These are phyloP conservation scores for Rhododendron molle DNA, from an alignment of 148 eudicot species.

Conservation along the genomic window DNA sequence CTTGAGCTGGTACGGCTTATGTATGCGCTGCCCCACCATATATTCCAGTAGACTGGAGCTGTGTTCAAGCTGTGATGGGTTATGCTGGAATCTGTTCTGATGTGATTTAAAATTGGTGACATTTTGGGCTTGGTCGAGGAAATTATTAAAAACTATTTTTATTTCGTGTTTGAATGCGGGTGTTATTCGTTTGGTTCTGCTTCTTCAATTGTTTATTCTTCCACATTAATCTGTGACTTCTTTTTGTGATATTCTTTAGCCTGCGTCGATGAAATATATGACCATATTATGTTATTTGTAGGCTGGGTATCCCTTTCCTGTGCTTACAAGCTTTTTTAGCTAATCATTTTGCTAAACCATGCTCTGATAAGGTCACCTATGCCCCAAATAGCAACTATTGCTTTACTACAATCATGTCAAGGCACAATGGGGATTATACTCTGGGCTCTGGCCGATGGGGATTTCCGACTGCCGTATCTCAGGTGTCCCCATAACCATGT, in stretches of 20 bases:
- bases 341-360: neutral
- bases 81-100: slow-evolving; percentile 20
- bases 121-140: neutral
- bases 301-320: neutral
- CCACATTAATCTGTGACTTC: neutral
- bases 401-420: neutral
- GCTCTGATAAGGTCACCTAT: neutral
- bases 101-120: slow-evolving; percentile 11
- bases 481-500: neutral
- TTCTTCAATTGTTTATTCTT: slow-evolving; percentile 17
- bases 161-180: neutral
- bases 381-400: neutral
- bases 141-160: slow-evolving; percentile 1
- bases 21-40: slow-evolving; percentile 4
- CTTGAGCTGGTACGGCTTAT: neutral
- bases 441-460: neutral
- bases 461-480: neutral
- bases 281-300: neutral
- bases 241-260: slow-evolving; percentile 1
- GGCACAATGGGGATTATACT: neutral
- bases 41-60: slow-evolving; percentile 24
- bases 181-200: slow-evolving; percentile 9
- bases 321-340: neutral
- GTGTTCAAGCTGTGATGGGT: slow-evolving; percentile 24
- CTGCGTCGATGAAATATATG: slow-evolving; percentile 1